Evolutionary conservation across 177 flowering plant genomes (phyloP), one percentile per base, ranked within the genome.

Genomic region (Vitis hybrid): DNA sequence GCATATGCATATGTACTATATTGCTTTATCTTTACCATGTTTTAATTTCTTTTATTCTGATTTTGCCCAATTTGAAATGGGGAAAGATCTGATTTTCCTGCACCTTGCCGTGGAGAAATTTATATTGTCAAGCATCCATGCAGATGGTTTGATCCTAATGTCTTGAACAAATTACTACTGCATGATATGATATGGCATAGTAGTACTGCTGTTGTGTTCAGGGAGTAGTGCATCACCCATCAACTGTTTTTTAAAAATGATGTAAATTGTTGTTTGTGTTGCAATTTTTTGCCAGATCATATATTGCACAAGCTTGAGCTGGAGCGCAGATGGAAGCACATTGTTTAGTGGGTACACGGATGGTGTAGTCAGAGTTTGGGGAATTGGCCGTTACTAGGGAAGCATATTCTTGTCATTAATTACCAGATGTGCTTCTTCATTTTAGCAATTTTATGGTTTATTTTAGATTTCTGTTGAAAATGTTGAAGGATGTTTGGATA

Each of bases 251-350:
- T 18, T 18, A 21, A 5, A 3, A 6, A 11, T 35, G 14, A 30
- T 32, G 4, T 48, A 55, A 15, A 1, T n/a, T 57, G 27, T 48
- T 60, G 10, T 21, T 14, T 57, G 19, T 18, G 0, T 30, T 50
- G 30, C 13, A 4, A 1, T 14, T 72, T 14, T 72, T 60, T 78
- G 75, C 77, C 77, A 85, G 91, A 72, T 79, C 13, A 80, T 84
- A 7, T 85, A 81, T 77, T 87, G 91, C 80, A 85, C 91, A 55
- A 79, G 91, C 75, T 78, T 87, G 79, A 87, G 64, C 82, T 87
- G 91, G 91, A 87, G 88, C 67, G 80, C 80, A 0, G 91, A 87
- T 81, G 91, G 91, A 67, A 82, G 84, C 75, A 85, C 87, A 9
- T 75, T 87, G 75, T 87, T 80, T 62, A 85, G 87, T 67, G 87